A percentile compares a stretch with the other conserved stretches of the same genome.
phyloP scores from a whole-genome alignment of 1,284 basidiomycete species.

The Moesziomyces antarcticus region DNA sequence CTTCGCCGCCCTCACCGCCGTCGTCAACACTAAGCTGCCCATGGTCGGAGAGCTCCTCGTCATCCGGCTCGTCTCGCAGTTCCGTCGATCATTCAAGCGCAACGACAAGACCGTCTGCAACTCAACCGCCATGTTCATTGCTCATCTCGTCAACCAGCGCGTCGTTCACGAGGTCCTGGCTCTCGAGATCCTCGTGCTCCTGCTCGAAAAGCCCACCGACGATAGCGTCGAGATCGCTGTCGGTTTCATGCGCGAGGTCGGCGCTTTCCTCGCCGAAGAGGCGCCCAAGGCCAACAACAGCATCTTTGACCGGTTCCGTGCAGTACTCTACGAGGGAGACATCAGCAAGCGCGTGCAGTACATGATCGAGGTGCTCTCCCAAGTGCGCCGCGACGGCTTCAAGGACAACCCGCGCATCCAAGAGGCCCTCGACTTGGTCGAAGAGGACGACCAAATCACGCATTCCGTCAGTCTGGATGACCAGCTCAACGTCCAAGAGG shows the following conservation, averaged over 20 bases:
- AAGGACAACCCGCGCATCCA: constrained; percentile 96
- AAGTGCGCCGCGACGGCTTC: constrained; percentile 94
- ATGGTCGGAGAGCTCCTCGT: constrained; percentile 93
- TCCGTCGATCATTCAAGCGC: constrained; percentile 91
- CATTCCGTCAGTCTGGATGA: constrained; percentile 92
- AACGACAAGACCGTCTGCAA: constrained; percentile 98
- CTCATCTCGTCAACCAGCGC: constrained; percentile 94
- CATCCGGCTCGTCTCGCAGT: constrained; percentile 90
- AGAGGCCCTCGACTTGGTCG: constrained; percentile 93
- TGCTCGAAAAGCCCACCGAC: constrained; percentile 94
- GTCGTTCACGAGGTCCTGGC: constrained; percentile 95
- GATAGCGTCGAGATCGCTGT: constrained; percentile 99
- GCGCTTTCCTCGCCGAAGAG: constrained; percentile 91
- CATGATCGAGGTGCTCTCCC: constrained; percentile 88
- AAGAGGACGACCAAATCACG: constrained; percentile 92
- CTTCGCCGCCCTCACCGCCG: constrained; percentile 90
- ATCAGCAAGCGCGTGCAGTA: constrained; percentile 98
- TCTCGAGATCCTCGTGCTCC: constrained; percentile 90
- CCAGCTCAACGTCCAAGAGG: constrained; percentile 91
- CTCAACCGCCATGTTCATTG: constrained; percentile 94
- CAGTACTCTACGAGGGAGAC: constrained; percentile 91
- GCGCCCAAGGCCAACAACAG: constrained; percentile 92
- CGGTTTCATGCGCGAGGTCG: constrained; percentile 95
- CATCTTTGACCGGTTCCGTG: constrained; percentile 94
- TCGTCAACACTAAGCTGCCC: constrained; percentile 97